These are phyloP conservation scores for Wilcoxina mikolae DNA, from an alignment of 495 filamentous ascomycete species.

Conservation along the genomic window DNA sequence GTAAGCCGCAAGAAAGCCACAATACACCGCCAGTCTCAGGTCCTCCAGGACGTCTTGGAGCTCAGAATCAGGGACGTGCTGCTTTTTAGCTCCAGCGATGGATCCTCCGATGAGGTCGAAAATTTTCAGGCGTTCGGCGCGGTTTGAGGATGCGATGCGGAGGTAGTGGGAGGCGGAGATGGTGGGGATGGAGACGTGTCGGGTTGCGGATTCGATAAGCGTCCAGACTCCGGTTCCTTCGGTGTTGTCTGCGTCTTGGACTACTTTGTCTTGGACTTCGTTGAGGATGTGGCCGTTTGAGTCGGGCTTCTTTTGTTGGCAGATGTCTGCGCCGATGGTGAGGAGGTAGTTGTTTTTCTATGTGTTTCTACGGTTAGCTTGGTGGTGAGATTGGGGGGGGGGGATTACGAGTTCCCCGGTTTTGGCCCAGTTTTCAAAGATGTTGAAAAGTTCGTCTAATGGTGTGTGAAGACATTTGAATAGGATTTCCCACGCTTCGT, in stretches of 20 bases:
- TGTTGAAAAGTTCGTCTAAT: conserved; percentile 47
- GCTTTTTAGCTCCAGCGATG: conserved; percentile 33
- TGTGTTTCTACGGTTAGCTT: not conserved
- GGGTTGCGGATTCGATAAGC: conserved; percentile 36
- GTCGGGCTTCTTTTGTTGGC: conserved; percentile 31
- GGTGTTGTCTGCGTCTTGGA: conserved; percentile 51
- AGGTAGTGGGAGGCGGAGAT: conserved; percentile 50
- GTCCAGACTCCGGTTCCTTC: conserved; percentile 59
- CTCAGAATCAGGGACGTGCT: conserved; percentile 30
- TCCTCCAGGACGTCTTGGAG: conserved; percentile 42
- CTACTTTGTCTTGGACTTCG: conserved; percentile 54
- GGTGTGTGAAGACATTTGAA: conserved; percentile 42
- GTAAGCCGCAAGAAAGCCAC: conserved; percentile 47
- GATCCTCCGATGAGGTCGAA: conserved; percentile 26
- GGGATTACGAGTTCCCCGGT: conserved; percentile 39
- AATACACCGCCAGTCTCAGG: conserved; percentile 47
- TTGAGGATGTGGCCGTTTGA: conserved; percentile 42
- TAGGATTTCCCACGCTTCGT: conserved; percentile 55
- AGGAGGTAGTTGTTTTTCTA: conserved; percentile 46
- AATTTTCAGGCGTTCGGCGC: conserved; percentile 38
- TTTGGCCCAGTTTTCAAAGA: conserved; percentile 47
- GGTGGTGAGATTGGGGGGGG: too few relatives aligned
- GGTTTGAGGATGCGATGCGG: conserved; percentile 50
- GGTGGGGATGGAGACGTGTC: conserved; percentile 34
- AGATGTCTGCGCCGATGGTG: conserved; percentile 49